Conservation (phyloP, 139 green algal species). For the Volvox africanus region DNA sequence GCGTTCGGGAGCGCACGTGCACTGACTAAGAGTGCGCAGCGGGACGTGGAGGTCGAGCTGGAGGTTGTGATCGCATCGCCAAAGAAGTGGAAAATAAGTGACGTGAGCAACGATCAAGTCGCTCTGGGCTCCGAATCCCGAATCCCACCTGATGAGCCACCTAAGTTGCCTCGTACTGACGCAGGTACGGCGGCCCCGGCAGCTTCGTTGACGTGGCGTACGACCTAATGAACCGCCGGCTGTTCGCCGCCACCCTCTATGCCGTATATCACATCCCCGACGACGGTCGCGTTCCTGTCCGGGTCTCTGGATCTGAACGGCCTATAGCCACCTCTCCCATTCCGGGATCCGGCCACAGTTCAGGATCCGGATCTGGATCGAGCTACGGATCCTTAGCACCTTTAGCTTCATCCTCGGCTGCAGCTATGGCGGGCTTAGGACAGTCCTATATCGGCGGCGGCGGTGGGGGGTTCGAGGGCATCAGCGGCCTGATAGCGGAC, state of each 20-base stretch:
- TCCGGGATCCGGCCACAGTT: no score
- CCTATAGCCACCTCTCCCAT: no score
- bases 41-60: no score
- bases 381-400: not conserved
- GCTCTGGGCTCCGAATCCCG: not conserved
- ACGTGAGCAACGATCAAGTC: no score
- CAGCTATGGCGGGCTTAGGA: not conserved
- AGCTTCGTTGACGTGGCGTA: constrained; percentile 39
- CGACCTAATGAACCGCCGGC: not conserved
- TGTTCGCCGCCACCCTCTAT: constrained; percentile 28
- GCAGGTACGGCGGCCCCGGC: constrained; percentile 32
- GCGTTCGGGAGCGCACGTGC: no score
- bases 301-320: not conserved
- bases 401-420: not conserved
- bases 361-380: no score
- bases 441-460: not conserved
- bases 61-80: no score
- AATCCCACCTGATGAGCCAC: no score
- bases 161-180: no score
- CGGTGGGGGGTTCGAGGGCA: not conserved
- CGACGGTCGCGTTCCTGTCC: not conserved
- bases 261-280: constrained; percentile 18
- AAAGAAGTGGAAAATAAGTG: no score
- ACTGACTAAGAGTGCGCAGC: no score
- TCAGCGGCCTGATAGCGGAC: constrained; percentile 19